phyloP scores from a whole-genome alignment of 257 asterid species.

The Rauvolfia tetraphylla region DNA sequence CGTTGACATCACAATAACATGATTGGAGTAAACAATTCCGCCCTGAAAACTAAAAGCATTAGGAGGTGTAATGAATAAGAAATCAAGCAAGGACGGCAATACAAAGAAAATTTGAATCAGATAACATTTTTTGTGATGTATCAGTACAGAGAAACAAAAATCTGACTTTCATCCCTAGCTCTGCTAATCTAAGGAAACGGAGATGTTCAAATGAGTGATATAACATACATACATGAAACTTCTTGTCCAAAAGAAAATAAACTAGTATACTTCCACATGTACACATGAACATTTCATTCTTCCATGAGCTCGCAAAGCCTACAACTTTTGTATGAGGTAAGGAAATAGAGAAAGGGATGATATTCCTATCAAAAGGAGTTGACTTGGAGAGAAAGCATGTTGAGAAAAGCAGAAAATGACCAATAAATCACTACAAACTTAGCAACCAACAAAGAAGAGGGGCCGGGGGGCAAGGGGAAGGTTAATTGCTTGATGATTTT shows the following conservation, averaged over 20 bases:
- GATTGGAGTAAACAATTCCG: conserved; percentile 80
- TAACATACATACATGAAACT: not conserved
- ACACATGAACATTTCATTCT: not conserved
- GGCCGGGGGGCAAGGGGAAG: not conserved
- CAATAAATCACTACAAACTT: no score
- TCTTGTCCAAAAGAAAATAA: not conserved
- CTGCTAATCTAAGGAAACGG: not conserved
- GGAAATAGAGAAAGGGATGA: no score
- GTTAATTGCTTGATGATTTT: not conserved
- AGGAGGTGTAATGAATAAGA: not conserved
- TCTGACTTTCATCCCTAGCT: not conserved
- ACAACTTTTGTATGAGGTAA: no score
- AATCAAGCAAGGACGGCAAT: not conserved
- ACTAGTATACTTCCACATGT: not conserved
- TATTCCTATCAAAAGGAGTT: no score
- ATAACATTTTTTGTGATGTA: not conserved
- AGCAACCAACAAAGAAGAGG: not conserved
- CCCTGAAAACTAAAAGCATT: conserved; percentile 44
- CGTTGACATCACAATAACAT: conserved; percentile 60
- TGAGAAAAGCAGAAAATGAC: no score
- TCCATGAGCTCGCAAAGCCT: not conserved
- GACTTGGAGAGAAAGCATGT: no score
- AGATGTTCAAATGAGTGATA: not conserved
- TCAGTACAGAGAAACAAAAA: not conserved
- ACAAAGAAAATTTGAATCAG: not conserved